Conservation (phyloP, 768 basidiomycete species). For the Naganishia vaughanmartiniae region DNA sequence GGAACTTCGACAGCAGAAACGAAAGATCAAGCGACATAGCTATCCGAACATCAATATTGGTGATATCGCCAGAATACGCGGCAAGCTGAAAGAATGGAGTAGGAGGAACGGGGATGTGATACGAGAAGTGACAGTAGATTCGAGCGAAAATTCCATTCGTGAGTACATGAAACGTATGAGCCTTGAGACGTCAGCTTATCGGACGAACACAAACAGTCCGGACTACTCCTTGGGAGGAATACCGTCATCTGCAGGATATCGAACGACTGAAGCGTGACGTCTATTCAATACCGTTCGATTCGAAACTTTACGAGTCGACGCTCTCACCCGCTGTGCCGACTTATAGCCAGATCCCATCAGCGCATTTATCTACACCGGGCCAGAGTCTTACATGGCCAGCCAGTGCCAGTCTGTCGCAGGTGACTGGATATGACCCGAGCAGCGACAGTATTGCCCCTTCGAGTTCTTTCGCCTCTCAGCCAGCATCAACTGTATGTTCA, state of each 20-base stretch:
- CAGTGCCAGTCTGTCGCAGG: background rate
- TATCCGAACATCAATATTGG: slow-evolving; percentile 20
- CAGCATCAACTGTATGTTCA: background rate
- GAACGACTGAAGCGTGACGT: slow-evolving; percentile 6
- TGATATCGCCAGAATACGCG: slow-evolving; percentile 21
- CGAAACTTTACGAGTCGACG: slow-evolving; percentile 8
- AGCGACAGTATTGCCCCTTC: background rate
- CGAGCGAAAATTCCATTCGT: slow-evolving; percentile 2
- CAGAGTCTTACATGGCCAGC: background rate
- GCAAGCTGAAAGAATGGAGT: slow-evolving; percentile 29
- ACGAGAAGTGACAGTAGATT: slow-evolving; percentile 7
- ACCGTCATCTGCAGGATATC: background rate
- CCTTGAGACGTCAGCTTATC: background rate
- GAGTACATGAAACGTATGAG: background rate
- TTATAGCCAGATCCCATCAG: background rate
- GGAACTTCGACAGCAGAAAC: background rate
- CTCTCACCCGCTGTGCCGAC: background rate
- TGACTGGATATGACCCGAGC: background rate
- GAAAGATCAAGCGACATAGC: slow-evolving; percentile 14
- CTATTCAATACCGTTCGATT: background rate
- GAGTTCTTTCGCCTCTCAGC: background rate
- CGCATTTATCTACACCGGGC: background rate
- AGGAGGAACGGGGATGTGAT: slow-evolving; percentile 24
- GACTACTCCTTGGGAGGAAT: slow-evolving; percentile 10
- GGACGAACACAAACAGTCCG: background rate